These are phyloP conservation scores for Zygosaccharomyces bailii DNA, from an alignment of 805 yeast species.

Conservation along the genomic window DNA sequence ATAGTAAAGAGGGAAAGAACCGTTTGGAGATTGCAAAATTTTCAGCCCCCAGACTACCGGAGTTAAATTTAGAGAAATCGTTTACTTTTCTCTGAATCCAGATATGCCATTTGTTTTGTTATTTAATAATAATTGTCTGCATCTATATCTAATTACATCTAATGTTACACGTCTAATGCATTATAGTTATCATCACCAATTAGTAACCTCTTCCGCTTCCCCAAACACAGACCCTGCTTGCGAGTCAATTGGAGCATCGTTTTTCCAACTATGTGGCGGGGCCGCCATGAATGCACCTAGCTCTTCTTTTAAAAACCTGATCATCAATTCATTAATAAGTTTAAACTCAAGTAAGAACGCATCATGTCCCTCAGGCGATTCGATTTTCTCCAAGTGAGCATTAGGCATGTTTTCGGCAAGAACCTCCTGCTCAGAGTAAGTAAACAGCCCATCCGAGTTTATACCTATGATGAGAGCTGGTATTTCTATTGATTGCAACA, in stretches of 20 bases:
- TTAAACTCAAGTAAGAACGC: slow-evolving; percentile 90
- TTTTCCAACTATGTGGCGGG: slow-evolving; percentile 40
- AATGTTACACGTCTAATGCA: slow-evolving; percentile 4
- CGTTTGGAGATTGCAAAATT: background rate
- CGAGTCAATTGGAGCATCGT: slow-evolving; percentile 42
- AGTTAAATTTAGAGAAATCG: slow-evolving; percentile 3
- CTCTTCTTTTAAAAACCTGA: slow-evolving; percentile 57
- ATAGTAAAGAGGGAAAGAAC: background rate
- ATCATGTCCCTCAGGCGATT: slow-evolving; percentile 96
- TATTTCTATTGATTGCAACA: slow-evolving; percentile 56
- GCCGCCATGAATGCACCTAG: slow-evolving; percentile 56
- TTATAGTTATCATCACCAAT: slow-evolving; percentile 53
- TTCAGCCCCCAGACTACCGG: slow-evolving; percentile 2
- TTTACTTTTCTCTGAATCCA: slow-evolving; percentile 1
- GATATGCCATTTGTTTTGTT: background rate
- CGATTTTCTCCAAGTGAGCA: slow-evolving; percentile 62
- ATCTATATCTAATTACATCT: background rate
- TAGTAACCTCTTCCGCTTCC: slow-evolving; percentile 91
- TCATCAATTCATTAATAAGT: slow-evolving; percentile 67
- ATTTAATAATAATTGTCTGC: background rate
- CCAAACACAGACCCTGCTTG: slow-evolving; percentile 74
- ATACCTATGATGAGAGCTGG: slow-evolving; percentile 89
- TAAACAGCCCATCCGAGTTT: slow-evolving; percentile 87
- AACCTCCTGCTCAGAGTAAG: slow-evolving; percentile 84
- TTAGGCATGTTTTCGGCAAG: slow-evolving; percentile 73